phyloP scores from a whole-genome alignment of 2,329 filamentous ascomycete genomes.

The Shiraia sp. region DNA sequence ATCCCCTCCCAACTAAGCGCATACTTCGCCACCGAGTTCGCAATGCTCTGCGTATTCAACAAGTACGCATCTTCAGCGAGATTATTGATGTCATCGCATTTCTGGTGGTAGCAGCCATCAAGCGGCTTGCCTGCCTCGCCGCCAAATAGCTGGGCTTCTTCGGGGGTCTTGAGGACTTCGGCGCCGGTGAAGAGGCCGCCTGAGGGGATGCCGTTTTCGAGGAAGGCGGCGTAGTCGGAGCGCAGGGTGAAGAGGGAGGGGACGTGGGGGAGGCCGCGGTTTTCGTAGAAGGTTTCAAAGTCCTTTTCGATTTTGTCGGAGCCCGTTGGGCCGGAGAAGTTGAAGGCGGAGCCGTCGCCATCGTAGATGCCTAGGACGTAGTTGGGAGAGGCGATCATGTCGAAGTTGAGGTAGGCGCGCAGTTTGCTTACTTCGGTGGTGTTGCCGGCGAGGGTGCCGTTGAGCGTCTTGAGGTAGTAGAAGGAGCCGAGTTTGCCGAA shows the following conservation, averaged over 20 bases:
- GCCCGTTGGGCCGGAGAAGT: slow-evolving; percentile 42
- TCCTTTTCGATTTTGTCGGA: slow-evolving; percentile 42
- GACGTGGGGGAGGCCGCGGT: slow-evolving; percentile 35
- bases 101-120: slow-evolving; percentile 45
- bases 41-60: slow-evolving; percentile 45
- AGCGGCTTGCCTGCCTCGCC: slow-evolving; percentile 43
- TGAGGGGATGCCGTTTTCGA: slow-evolving; percentile 45
- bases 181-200: slow-evolving; percentile 48
- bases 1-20: slow-evolving; percentile 43
- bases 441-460: slow-evolving; percentile 34
- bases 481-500: slow-evolving; percentile 45
- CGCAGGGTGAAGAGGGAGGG: slow-evolving; percentile 44
- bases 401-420: slow-evolving; percentile 49
- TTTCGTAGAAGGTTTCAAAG: slow-evolving; percentile 42
- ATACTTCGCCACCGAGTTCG: slow-evolving; percentile 45
- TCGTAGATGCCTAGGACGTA: slow-evolving; percentile 47
- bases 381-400: slow-evolving; percentile 49
- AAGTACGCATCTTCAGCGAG: slow-evolving; percentile 42
- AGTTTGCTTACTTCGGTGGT: slow-evolving; percentile 42
- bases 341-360: slow-evolving; percentile 44
- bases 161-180: slow-evolving; percentile 45
- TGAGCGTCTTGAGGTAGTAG: slow-evolving; percentile 44
- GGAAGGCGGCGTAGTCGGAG: slow-evolving; percentile 48
- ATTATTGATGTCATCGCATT: slow-evolving; percentile 44
- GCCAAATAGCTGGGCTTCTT: slow-evolving; percentile 43